Evolutionary conservation across 1,284 basidiomycete genomes (phyloP), one percentile per base, ranked within the genome.

Genomic region (Apiotrichum mycotoxinovorans): DNA sequence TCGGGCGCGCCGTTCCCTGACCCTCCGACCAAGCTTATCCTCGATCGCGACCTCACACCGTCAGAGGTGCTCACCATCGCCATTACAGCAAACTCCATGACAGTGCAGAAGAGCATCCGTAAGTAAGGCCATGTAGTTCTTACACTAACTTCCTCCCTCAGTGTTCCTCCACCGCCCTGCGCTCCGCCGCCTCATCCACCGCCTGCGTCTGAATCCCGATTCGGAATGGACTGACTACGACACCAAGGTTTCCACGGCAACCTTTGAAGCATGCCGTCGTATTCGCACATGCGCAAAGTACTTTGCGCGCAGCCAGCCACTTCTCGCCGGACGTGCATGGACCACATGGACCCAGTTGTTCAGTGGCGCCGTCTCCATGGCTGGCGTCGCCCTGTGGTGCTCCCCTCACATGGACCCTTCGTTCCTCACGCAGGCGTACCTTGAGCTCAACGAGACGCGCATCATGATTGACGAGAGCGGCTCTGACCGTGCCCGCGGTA

Each of bases 341-440:
- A 64, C 64, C 15, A 66, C 66, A 3, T 75, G 73, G 73, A 66
- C 71, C 1, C 72, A 75, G 58, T 63, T 71, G 11, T 75, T 75
- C 59, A 67, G 65, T 20, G 70, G 69, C 4, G 68, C 68, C 2
- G 71, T 74, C 3, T 70, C 70, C 2, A 69, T 75, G 51, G 61
- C 73, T 1, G 73, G 71, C 1, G 44, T 73, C 1, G 70, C 71
- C 11, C 71, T 73, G 44, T 74, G 70, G 69, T 67, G 68, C 51
- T 67, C 69, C 18, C 67, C 66, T 5, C 63, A 70, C 43, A 52
- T 74, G 35, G 69, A 69, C 15, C 51, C 63, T 1, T 61, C 56
- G 0, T 72, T 72, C 51, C 56, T 70, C 44, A 52, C 37, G 5
- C 64, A 66, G 22, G 69, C 67, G 1, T 70, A 70, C 45, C 45